These are phyloP conservation scores for Choanephora cucurbitarum DNA, from an alignment of 371 early-diverging fungal species.

Conservation along the genomic window DNA sequence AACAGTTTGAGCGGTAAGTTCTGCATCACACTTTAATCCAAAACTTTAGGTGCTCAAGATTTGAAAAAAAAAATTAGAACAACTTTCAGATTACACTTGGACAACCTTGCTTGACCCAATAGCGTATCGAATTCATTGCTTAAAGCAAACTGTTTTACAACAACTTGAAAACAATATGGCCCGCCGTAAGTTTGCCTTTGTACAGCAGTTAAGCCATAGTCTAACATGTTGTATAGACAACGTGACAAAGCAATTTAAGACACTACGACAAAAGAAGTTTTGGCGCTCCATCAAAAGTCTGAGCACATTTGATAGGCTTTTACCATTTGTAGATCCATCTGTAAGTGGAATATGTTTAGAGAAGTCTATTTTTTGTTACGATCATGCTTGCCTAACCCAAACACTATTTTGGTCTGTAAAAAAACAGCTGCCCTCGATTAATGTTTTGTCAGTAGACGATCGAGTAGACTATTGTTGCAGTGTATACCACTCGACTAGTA, in stretches of 20 bases:
- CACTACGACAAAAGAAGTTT: constrained; percentile 54
- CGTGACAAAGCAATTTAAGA: constrained; percentile 37
- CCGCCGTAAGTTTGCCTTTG: constrained; percentile 25
- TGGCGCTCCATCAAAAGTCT: constrained; percentile 59
- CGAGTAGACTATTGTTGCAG: constrained; percentile 24
- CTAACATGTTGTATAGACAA: constrained; percentile 25
- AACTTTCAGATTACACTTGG: constrained; percentile 43
- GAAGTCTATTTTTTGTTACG: neutral
- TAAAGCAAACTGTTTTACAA: constrained; percentile 20
- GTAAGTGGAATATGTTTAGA: constrained; percentile 21
- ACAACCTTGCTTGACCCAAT: constrained; percentile 48
- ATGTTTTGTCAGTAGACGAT: constrained; percentile 28
- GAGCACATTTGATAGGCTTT: constrained; percentile 43
- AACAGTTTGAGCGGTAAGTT: constrained; percentile 27
- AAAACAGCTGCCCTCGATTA: constrained; percentile 27
- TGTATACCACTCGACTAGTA: constrained; percentile 40
- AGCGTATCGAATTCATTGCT: constrained; percentile 34
- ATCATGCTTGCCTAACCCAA: neutral
- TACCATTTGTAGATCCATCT: constrained; percentile 46
- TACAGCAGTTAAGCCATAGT: neutral
- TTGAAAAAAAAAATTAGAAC: constrained; percentile 28
- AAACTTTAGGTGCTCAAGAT: no score
- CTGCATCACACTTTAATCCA: no score
- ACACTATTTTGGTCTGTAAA: no score
- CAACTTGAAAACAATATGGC: constrained; percentile 31